Evolutionary conservation across 176 grass and related monocot genomes (phyloP).

Genomic region (Thinopyrum elongatum): DNA sequence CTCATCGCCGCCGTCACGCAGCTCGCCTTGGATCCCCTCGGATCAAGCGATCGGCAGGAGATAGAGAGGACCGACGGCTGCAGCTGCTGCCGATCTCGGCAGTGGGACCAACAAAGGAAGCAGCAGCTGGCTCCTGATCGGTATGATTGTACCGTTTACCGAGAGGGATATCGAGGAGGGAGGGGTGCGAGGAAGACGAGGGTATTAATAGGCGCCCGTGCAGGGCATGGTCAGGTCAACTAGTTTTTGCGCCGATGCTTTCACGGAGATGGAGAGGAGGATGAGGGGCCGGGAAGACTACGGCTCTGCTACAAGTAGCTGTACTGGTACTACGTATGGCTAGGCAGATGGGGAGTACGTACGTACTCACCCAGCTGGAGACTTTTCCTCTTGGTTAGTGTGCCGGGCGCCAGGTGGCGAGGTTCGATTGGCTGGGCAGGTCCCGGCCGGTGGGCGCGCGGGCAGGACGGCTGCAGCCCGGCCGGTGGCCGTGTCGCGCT

Average conservation of each 20-base stretch:
- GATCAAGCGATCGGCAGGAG: no score
- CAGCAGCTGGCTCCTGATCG: background rate
- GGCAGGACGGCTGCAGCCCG: background rate
- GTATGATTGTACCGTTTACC: background rate
- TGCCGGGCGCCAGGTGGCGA: constrained; percentile 43
- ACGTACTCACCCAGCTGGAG: background rate
- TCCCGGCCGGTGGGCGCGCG: background rate
- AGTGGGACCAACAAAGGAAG: background rate
- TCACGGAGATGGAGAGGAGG: background rate
- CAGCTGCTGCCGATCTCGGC: background rate
- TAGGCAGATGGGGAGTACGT: background rate
- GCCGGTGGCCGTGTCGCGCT: constrained; percentile 2
- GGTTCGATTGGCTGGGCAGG: constrained; percentile 9
- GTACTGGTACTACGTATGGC: background rate
- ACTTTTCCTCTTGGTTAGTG: constrained; percentile 7
- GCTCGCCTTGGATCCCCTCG: background rate
- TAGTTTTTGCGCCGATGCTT: constrained; percentile 19
- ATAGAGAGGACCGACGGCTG: no score
- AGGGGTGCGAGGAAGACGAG: constrained; percentile 13
- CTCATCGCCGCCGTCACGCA: constrained; percentile 27
- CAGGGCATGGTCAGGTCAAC: constrained; percentile 45
- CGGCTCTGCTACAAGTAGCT: background rate
- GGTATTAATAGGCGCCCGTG: constrained; percentile 26
- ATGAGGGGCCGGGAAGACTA: background rate
- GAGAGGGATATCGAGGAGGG: constrained; percentile 26